Conservation (phyloP, 352 stramenopile genomes). For the Phytophthora multivora region DNA sequence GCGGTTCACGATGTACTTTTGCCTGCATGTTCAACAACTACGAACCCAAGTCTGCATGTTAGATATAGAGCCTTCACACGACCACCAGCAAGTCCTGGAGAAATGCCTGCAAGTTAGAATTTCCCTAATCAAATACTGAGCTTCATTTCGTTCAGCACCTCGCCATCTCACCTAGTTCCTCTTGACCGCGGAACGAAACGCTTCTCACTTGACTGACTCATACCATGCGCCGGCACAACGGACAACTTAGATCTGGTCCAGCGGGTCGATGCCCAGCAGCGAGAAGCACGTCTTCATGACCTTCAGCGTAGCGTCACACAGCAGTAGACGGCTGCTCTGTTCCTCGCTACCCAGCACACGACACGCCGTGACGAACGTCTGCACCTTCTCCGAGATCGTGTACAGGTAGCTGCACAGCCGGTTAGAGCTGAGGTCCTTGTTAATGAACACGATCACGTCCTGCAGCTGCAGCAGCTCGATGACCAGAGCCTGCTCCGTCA, state of each 20-base stretch:
- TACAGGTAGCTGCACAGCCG: slow-evolving; percentile 99
- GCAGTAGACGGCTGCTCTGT: slow-evolving; percentile 95
- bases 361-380: slow-evolving; percentile 98
- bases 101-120: slow-evolving; percentile 38
- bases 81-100: slow-evolving; percentile 29
- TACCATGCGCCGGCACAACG: not conserved
- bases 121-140: slow-evolving; percentile 47
- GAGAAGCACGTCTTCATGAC: slow-evolving; percentile 95
- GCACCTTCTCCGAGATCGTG: slow-evolving; percentile 95
- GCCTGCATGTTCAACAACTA: slow-evolving; percentile 36
- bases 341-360: slow-evolving; percentile 95
- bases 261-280: slow-evolving; percentile 92
- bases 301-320: slow-evolving; percentile 95
- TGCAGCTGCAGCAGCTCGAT: slow-evolving; percentile 96
- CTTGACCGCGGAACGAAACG: slow-evolving; percentile 16
- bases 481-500: slow-evolving; percentile 91
- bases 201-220: slow-evolving; percentile 10
- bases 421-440: slow-evolving; percentile 97
- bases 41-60: slow-evolving; percentile 20
- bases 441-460: slow-evolving; percentile 94
- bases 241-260: slow-evolving; percentile 93
- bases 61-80: slow-evolving; percentile 33
- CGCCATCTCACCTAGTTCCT: slow-evolving; percentile 15
- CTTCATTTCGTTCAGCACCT: slow-evolving; percentile 33
- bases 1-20: slow-evolving; percentile 28